A percentile compares a stretch with the other conserved stretches of the same genome.
Conservation (phyloP, 2,329 filamentous ascomycete genomes). For the Bipolaris cookei region DNA sequence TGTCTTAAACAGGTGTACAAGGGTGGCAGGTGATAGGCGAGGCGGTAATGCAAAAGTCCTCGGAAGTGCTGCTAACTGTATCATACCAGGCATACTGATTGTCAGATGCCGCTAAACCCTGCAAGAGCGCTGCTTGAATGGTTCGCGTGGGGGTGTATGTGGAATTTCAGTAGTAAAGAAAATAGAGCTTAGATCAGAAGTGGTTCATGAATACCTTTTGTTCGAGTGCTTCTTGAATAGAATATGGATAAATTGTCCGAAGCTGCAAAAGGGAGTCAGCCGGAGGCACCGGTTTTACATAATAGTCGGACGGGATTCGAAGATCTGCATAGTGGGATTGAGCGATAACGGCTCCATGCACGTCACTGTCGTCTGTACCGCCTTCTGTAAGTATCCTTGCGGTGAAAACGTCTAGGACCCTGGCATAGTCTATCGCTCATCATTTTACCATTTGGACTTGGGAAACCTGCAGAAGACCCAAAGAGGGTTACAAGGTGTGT, state of each 20-base stretch:
- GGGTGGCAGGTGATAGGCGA: background rate
- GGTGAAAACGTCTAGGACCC: background rate
- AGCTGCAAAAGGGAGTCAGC: too few species aligned
- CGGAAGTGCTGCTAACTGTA: background rate
- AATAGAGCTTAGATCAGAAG: background rate
- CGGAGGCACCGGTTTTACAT: background rate
- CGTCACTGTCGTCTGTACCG: background rate
- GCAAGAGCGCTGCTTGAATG: background rate
- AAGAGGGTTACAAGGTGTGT: slow-evolving; percentile 8
- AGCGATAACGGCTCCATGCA: slow-evolving; percentile 1
- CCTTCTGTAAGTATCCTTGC: slow-evolving; percentile 11
- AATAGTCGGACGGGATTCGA: background rate
- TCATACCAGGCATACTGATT: background rate
- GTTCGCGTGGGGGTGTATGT: background rate
- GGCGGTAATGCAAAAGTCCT: background rate
- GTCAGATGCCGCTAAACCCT: background rate
- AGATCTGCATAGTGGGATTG: slow-evolving; percentile 1
- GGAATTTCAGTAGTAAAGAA: too few species aligned
- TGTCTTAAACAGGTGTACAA: background rate
- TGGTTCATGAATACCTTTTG: background rate
- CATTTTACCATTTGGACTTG: slow-evolving; percentile 10
- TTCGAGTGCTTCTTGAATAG: background rate
- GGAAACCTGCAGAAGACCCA: background rate
- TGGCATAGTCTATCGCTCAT: slow-evolving; percentile 1
- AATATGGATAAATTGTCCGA: background rate